phyloP scores from a whole-genome alignment of 768 basidiomycete genomes.

The Tylopilus rubrobrunneus region DNA sequence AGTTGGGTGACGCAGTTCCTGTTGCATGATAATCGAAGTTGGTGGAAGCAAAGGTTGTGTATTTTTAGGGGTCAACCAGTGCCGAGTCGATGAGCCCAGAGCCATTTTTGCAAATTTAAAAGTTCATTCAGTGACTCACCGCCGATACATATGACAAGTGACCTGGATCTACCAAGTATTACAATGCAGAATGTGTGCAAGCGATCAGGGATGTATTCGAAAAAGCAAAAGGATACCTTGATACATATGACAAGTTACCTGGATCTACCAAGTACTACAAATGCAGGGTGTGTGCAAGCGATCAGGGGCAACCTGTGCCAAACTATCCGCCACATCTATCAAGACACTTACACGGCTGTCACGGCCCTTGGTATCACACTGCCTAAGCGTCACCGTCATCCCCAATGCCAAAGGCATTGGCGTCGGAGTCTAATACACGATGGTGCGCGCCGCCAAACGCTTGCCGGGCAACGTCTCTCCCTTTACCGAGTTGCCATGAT shows the following conservation, averaged over 20 bases:
- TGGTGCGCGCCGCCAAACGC: slow-evolving; percentile 31
- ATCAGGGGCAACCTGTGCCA: too few relatives aligned
- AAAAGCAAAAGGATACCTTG: too few relatives aligned
- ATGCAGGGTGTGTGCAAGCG: not conserved
- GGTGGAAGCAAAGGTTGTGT: not conserved
- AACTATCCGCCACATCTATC: not conserved
- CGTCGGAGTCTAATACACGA: slow-evolving; percentile 1
- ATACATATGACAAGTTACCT: not conserved
- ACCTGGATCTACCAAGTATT: not conserved
- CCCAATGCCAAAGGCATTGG: slow-evolving; percentile 6
- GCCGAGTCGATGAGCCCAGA: too few relatives aligned
- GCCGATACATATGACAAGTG: not conserved
- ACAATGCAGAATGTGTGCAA: not conserved
- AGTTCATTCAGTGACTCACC: too few relatives aligned
- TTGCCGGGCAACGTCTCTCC: slow-evolving; percentile 46
- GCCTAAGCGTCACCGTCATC: slow-evolving; percentile 9
- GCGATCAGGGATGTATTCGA: not conserved
- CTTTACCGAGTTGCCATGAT: slow-evolving; percentile 51
- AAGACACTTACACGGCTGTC: not conserved
- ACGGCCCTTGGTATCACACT: not conserved
- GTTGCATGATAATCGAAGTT: slow-evolving; percentile 8
- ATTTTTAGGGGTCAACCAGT: not conserved
- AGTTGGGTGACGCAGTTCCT: not conserved
- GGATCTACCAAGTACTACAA: not conserved
- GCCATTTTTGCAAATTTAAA: too few relatives aligned